Percentiles rank a stretch among this genome's conserved stretches.
Conservation (phyloP, 2,329 filamentous ascomycete species). For the Venturia nashicola region DNA sequence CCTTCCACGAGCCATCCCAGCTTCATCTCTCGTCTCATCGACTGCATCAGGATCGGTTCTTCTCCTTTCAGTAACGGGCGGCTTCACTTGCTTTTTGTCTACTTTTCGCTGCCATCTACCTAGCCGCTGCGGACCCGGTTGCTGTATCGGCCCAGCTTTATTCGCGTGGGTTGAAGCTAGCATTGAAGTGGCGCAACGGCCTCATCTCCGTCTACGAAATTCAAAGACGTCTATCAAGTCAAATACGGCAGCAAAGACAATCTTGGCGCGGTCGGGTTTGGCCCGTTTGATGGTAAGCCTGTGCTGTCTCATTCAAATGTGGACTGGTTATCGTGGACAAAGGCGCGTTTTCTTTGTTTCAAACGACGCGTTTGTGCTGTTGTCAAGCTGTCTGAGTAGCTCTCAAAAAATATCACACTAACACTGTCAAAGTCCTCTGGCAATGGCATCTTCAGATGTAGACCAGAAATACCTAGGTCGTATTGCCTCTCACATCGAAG, state of each 20-base stretch:
- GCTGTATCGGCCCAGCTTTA: slow-evolving; percentile 1
- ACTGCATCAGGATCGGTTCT: not conserved
- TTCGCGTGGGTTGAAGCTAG: not conserved
- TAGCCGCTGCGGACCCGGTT: slow-evolving; percentile 2
- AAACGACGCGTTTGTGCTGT: slow-evolving; percentile 2
- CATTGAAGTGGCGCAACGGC: slow-evolving; percentile 1
- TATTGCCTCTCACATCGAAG: slow-evolving; percentile 68
- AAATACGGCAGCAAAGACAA: not conserved
- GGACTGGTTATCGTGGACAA: not conserved
- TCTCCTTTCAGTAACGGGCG: slow-evolving; percentile 2
- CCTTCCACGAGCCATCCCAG: not conserved
- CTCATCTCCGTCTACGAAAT: not conserved
- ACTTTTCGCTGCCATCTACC: not conserved
- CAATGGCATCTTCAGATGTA: slow-evolving; percentile 91
- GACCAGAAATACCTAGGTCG: slow-evolving; percentile 94
- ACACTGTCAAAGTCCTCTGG: slow-evolving; percentile 5
- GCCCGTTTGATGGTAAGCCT: slow-evolving; percentile 3
- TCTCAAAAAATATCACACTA: not conserved
- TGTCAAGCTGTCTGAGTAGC: not conserved
- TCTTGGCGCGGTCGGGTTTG: not conserved
- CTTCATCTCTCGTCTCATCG: not conserved
- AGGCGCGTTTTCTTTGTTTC: not conserved
- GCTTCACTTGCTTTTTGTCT: slow-evolving; percentile 1
- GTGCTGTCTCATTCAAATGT: not conserved
- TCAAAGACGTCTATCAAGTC: not conserved